Base-by-base conservation (phyloP, 2,329 filamentous ascomycete genomes). In the Lecanicillium sp. region DNA sequence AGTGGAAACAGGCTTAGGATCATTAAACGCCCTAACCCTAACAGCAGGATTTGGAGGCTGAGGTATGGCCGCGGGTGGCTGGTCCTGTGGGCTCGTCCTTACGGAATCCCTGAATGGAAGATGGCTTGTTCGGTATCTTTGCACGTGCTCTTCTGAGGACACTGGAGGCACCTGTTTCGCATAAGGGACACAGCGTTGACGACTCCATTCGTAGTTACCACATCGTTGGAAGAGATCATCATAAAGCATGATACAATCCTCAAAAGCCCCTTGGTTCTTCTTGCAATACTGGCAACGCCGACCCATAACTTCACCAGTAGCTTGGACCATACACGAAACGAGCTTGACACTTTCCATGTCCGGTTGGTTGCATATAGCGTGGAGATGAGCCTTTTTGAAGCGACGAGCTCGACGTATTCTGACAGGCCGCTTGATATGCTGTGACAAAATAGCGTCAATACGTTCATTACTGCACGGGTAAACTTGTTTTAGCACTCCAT, bases 271-370 rank as follows among this genome's bases (percentile, higher is more conserved):
- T 19, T 33, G 31, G 31, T 33, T 33, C 16, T 33, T 33, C 16
- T 33, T 18, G 31, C 31, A 33, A 33, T 33, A 33, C 31, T 16
- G 18, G 31, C 31, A 33, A n/a, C 16, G 16, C 14, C 20, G 15
- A 7, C 20, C 16, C 31, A 33, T 33, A 16, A 33, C 31, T 13
- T 33, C 31, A 16, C 31, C 31, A 33, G 31, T 18, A 18, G 31
- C 31, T 33, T 33, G 31, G 18, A 33, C 20, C 31, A 33, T 33
- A 33, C 31, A 33, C 14, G 30, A 33, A 33, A 20, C 16, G 25
- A 31, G 12, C 30, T 29, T 29, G 28, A 9, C 28, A 14, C 28
- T 14, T 13, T 29, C 15, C 28, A 13, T n/a, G n/a, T n/a, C n/a
- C n/a, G n/a, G n/a, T n/a, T n/a, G n/a, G n/a, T n/a, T 14, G 28